Evolutionary conservation across 148 eudicot species (phyloP), one percentile per base, ranked within the genome.

Genomic region (Nepenthes gracilis): DNA sequence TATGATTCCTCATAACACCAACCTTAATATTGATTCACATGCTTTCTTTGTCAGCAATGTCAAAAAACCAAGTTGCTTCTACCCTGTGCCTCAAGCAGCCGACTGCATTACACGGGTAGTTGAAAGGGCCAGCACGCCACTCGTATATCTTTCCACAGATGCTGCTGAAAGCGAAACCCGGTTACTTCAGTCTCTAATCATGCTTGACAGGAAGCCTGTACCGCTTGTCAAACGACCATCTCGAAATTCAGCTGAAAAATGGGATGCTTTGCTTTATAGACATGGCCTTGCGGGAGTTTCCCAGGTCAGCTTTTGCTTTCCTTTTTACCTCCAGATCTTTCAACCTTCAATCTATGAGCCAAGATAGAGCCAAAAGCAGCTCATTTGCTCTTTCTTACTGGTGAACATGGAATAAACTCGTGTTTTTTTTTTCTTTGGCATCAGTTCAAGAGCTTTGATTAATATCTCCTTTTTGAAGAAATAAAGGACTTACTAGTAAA

Each of bases 161-260:
- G 99, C 99, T 64, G 99, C 95, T 52, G 92, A 76, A 45, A 93
- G 92, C 71, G 99, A 93, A 88, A 93, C 95, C 59, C 82, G 80
- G 49, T 73, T 93, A 62, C 75, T 93, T 61, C 96, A 89, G 72
- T 86, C 99, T 23, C 72, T 88, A 15, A 58, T 89, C 35, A 59
- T 75, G 59, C 62, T 72, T 52, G 85, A 84, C 40, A 96, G 99
- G 37, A 93, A 86, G 71, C 69, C 78, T 63, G 83, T 93, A 43
- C 96, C 99, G 4, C 95, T 88, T 63, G 82, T 93, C 54, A 79
- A 72, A 68, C 71, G 99, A 32, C 99, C 96, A 59, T 53, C 80
- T 49, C 85, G 87, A 14, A 78, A 79, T 76, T 67, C 85, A 63
- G 92, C 91, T 70, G 99, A 93, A 73, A 93, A 93, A 64, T 93